A percentile compares a stretch with the other conserved stretches of the same genome.
Evolutionary conservation across 495 filamentous ascomycete species (phyloP).

Genomic region (Tetracladium marchalianum): DNA sequence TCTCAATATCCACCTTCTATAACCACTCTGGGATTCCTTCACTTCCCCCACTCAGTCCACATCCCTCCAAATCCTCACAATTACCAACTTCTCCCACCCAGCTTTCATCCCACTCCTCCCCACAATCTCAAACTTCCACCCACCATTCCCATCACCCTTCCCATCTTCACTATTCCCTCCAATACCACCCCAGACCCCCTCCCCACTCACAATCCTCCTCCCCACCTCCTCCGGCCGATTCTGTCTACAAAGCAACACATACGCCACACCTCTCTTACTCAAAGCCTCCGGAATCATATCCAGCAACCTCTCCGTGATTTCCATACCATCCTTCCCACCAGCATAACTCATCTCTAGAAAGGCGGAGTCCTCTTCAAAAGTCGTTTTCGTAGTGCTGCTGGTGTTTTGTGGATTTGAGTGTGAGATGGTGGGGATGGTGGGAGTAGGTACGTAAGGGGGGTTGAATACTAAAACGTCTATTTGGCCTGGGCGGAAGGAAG

Average conservation of each 20-base stretch:
- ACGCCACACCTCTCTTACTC: slow-evolving; percentile 64
- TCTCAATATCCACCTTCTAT: too few relatives aligned
- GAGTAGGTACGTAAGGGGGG: slow-evolving; percentile 88
- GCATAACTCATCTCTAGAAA: slow-evolving; percentile 82
- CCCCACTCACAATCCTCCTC: slow-evolving; percentile 45
- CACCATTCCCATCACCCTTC: slow-evolving; percentile 21
- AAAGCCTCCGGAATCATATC: slow-evolving; percentile 53
- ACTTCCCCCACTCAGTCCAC: slow-evolving; percentile 2
- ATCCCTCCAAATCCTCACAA: slow-evolving; percentile 65
- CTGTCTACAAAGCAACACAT: slow-evolving; percentile 80
- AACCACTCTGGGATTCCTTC: too few relatives aligned
- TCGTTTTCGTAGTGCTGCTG: neutral
- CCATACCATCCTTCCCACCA: slow-evolving; percentile 85
- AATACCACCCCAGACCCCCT: too few relatives aligned
- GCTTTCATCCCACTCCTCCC: slow-evolving; percentile 74
- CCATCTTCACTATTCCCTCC: neutral
- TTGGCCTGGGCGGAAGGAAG: slow-evolving; percentile 38
- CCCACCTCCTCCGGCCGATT: slow-evolving; percentile 74
- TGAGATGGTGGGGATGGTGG: slow-evolving; percentile 48
- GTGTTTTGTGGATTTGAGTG: slow-evolving; percentile 21
- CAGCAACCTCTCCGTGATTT: slow-evolving; percentile 72
- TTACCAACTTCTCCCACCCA: slow-evolving; percentile 85
- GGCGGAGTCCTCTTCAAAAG: slow-evolving; percentile 46
- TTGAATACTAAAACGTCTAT: slow-evolving; percentile 93
- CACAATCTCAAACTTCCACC: slow-evolving; percentile 71